Evolutionary conservation across 495 filamentous ascomycete genomes (phyloP), one percentile per base, ranked within the genome.

Genomic region (Cudoniella acicularis): DNA sequence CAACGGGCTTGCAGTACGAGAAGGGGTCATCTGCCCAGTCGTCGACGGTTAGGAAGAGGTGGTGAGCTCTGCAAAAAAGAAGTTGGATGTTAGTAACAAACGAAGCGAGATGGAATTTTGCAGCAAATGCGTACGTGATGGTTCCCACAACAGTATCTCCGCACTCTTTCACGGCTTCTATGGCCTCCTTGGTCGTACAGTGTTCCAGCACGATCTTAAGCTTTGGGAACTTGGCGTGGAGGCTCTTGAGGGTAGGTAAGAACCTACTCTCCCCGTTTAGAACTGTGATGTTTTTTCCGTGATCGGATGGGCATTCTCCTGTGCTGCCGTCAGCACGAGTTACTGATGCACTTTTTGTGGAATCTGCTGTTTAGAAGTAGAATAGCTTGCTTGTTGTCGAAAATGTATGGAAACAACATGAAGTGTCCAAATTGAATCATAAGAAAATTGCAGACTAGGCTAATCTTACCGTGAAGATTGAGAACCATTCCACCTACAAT

Each of bases 261-360:
- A 96, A 96, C 6, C 74, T 75, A 59, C 86, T 80, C 74, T 97
- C 93, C 11, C 90, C 88, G 48, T 90, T 91, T 55, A 93, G 77
- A 36, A 90, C 82, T 0, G 88, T 91, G 56, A 91, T 70, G 55
- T 81, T 75, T 52, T 87, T 78, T 27, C 79, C 73, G 61, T 91
- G 79, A 18, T 68, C 70, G 54, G 73, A 75, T 16, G 78, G 74
- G 27, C 78, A 76, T 65, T 86, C 83, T 40, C 83, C n/a, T n/a
- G n/a, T n/a, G n/a, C n/a, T n/a, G n/a, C n/a, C n/a, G n/a, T n/a
- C n/a, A n/a, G n/a, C n/a, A n/a, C n/a, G n/a, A n/a, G n/a, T n/a
- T n/a, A n/a, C n/a, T n/a, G n/a, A n/a, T n/a, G n/a, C n/a, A n/a
- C n/a, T n/a, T n/a, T n/a, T n/a, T n/a, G n/a, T n/a, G n/a, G n/a